These are phyloP conservation scores for Lachancea waltii DNA, from an alignment of 805 yeast genomes.

Conservation along the genomic window DNA sequence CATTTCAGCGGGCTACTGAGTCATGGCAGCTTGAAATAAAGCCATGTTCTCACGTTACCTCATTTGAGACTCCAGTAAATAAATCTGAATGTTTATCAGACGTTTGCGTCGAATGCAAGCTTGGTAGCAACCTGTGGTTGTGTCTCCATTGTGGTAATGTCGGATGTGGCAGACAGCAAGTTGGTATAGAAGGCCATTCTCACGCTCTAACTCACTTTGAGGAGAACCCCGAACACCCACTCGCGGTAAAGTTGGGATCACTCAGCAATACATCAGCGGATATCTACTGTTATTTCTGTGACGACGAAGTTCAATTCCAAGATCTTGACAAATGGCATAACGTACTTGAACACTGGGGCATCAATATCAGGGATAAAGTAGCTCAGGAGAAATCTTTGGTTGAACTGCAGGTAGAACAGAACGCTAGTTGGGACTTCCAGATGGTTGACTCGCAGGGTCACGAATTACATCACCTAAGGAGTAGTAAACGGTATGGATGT, in stretches of 20 bases:
- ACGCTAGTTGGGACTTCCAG: slow-evolving; percentile 86
- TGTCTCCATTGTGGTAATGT: slow-evolving; percentile 86
- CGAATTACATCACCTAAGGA: slow-evolving; percentile 45
- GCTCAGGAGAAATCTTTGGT: slow-evolving; percentile 85
- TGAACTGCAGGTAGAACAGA: slow-evolving; percentile 89
- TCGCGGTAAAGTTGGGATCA: slow-evolving; percentile 89
- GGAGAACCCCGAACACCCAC: slow-evolving; percentile 49
- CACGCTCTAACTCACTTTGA: slow-evolving; percentile 79
- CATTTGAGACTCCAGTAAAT: slow-evolving; percentile 38
- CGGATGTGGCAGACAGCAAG: slow-evolving; percentile 93
- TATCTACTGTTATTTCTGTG: slow-evolving; percentile 80
- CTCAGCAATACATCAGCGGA: slow-evolving; percentile 69
- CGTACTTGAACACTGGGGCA: slow-evolving; percentile 51
- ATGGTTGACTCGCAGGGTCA: slow-evolving; percentile 69
- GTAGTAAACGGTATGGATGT: slow-evolving; percentile 46
- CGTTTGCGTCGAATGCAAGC: slow-evolving; percentile 52
- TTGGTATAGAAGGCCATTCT: slow-evolving; percentile 89
- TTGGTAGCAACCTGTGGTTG: slow-evolving; percentile 81
- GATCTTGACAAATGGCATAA: slow-evolving; percentile 35
- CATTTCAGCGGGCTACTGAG: slow-evolving; percentile 52
- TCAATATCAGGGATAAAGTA: slow-evolving; percentile 45
- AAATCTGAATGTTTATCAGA: slow-evolving; percentile 28
- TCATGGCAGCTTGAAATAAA: slow-evolving; percentile 88
- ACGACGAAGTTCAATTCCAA: slow-evolving; percentile 82
- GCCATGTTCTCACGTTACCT: slow-evolving; percentile 70